A percentile compares a stretch with the other conserved stretches of the same genome.
Conservation (phyloP, 345 rosid genomes). For the Citrus australasica region DNA sequence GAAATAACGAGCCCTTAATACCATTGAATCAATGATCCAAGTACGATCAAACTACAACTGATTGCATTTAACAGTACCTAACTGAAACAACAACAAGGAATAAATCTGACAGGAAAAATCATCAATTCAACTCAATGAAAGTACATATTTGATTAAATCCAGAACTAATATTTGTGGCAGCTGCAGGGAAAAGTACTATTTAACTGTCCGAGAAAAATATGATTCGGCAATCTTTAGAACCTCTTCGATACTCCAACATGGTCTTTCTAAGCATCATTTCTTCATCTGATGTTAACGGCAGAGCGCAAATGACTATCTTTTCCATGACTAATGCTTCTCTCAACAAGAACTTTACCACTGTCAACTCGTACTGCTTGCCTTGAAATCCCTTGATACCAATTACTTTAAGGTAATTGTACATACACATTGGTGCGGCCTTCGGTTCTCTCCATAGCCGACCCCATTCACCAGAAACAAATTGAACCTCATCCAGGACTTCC, state of each 20-base stretch:
- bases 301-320: background rate
- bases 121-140: background rate
- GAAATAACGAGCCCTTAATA: background rate
- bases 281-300: background rate
- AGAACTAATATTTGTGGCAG: background rate
- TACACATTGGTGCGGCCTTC: background rate
- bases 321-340: background rate
- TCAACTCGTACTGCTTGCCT: background rate
- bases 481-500: background rate
- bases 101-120: background rate
- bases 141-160: background rate
- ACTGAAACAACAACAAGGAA: background rate
- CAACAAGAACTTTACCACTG: background rate
- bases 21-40: background rate
- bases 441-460: background rate
- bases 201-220: background rate
- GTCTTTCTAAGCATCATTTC: background rate
- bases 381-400: constrained; percentile 1
- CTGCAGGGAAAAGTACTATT: background rate
- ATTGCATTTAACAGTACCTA: background rate
- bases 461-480: background rate
- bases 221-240: background rate
- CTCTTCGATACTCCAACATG: background rate
- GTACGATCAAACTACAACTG: background rate
- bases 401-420: background rate